These are phyloP conservation scores for Melaleuca quinquenervia DNA, from an alignment of 345 rosid species.

Conservation along the genomic window DNA sequence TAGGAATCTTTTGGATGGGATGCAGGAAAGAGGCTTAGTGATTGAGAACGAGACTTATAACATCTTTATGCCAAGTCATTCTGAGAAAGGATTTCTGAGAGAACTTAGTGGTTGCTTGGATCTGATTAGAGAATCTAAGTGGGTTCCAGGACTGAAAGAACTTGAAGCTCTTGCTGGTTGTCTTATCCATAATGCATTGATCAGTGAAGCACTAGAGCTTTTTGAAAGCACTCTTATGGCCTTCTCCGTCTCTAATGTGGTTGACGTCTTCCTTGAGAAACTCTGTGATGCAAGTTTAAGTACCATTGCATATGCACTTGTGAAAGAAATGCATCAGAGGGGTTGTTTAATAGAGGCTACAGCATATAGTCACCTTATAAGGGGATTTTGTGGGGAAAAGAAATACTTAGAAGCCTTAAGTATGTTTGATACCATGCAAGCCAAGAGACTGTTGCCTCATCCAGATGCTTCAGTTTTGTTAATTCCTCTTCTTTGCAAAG, in stretches of 20 bases:
- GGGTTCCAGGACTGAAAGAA: conserved; percentile 34
- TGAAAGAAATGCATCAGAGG: conserved; percentile 28
- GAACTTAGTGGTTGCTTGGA: conserved; percentile 31
- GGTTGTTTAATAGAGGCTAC: conserved; percentile 30
- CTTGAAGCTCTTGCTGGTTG: conserved; percentile 31
- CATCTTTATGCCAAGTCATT: conserved; percentile 21
- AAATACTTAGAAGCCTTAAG: conserved; percentile 26
- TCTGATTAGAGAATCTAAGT: conserved; percentile 28
- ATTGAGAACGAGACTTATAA: conserved; percentile 32
- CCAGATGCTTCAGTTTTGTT: conserved; percentile 25
- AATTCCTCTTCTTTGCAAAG: conserved; percentile 42
- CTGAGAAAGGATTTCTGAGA: conserved; percentile 27
- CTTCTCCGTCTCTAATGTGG: conserved; percentile 21
- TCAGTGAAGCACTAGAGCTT: conserved; percentile 52
- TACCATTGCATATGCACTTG: conserved; percentile 21
- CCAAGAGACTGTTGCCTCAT: conserved; percentile 17
- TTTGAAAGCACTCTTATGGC: conserved; percentile 30
- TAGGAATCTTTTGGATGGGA: conserved; percentile 29
- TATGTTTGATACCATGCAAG: conserved; percentile 24
- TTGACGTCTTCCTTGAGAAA: conserved; percentile 33
- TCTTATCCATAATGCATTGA: conserved; percentile 34
- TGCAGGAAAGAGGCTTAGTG: conserved; percentile 28
- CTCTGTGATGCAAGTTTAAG: conserved; percentile 36
- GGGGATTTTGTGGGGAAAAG: conserved; percentile 42
- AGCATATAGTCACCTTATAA: conserved; percentile 34